Base-by-base conservation (phyloP, 2,329 filamentous ascomycete species). In the Hymenoscyphus salicellus region DNA sequence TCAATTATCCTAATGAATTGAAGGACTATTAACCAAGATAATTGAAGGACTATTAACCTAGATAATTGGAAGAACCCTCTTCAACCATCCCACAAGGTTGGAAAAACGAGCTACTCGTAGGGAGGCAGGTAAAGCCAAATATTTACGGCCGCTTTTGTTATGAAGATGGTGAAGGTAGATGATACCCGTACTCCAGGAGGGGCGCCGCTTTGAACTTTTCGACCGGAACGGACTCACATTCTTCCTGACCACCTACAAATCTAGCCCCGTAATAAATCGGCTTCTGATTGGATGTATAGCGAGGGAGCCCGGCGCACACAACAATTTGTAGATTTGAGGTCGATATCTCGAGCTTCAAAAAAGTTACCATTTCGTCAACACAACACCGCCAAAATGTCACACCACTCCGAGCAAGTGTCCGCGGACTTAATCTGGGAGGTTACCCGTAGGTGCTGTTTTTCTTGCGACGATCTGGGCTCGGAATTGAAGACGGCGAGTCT, bases 381-480 rank as follows among this genome's bases (percentile, higher is more conserved):
- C 55, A 64, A 67, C 63, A 66, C 61, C 63, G 63, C 63, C 62
- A 73, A 70, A 57, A 75, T 76, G 75, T 71, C 74, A 76, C 86
- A 83, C 76, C 83, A 81, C 79, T 83, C 86, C 74, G 80, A 88
- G 76, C 92, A 93, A 84, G 85, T 96, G 78, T 96, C 93, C 80
- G 82, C 89, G 78, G 93, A 97, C 83, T 86, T 97, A 76, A 83
- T 97, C 85, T 98, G 94, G 94, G 90, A 94, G 87, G 83, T 96
- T 81, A 89, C 89, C 86, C 92, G 93, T 97, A 89, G 81, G 93
- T 93, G 10, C 16, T 28, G 32, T 28, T 43, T 67, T 66, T 20
- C 59, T 67, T 30, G 43, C 55, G 17, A 6, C 46, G 4, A 52
- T 26, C 14, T 11, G 23, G 57, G 52, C 32, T 36, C 36, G 56